Evolutionary conservation across 768 basidiomycete species (phyloP).

Genomic region (Sporobolomyces roseus): DNA sequence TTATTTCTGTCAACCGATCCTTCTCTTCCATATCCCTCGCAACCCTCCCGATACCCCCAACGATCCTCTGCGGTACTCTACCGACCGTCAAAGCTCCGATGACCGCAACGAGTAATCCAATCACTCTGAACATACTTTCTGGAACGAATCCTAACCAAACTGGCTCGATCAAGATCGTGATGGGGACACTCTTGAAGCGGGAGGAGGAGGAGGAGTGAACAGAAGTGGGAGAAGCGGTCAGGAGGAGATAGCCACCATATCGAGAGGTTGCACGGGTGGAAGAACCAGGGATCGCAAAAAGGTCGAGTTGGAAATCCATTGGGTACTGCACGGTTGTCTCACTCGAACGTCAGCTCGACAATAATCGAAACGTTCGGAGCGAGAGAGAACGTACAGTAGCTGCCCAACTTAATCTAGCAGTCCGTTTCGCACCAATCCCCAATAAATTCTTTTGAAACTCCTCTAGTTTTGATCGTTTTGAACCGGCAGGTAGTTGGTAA

Average conservation of each 20-base stretch:
- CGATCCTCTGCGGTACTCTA: neutral
- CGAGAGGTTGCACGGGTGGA: neutral
- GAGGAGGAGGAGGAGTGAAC: neutral
- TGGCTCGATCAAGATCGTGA: slow-evolving; percentile 11
- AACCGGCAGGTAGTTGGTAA: neutral
- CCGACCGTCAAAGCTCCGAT: neutral
- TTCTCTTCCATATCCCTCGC: neutral
- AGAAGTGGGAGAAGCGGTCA: neutral
- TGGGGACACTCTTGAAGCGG: neutral
- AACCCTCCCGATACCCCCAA: neutral
- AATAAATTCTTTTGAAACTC: neutral
- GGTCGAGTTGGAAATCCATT: slow-evolving; percentile 5
- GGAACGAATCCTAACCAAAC: slow-evolving; percentile 1
- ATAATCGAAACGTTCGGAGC: neutral
- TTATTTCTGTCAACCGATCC: too few species aligned
- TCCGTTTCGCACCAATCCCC: neutral
- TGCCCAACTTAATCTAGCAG: slow-evolving; percentile 4
- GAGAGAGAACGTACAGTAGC: slow-evolving; percentile 45
- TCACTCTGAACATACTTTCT: neutral
- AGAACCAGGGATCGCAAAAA: neutral
- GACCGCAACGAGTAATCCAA: neutral
- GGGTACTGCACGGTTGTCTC: slow-evolving; percentile 49
- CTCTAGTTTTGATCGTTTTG: neutral
- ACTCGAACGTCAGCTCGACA: neutral
- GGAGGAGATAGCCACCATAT: neutral